A percentile compares a stretch with the other conserved stretches of the same genome.
Conservation (phyloP, 2,329 filamentous ascomycete genomes). For the Ilyonectria mors-panacis region DNA sequence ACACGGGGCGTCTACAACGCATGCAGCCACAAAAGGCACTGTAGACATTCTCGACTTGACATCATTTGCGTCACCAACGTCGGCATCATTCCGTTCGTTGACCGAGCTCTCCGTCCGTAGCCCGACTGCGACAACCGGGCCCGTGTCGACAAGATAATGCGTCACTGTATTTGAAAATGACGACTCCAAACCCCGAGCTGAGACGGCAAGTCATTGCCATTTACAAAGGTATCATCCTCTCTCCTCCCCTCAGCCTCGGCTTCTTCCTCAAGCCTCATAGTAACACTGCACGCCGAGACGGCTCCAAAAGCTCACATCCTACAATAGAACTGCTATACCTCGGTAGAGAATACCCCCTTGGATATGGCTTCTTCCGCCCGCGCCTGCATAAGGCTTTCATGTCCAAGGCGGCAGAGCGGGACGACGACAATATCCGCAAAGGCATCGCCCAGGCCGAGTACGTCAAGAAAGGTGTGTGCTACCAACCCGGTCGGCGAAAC, state of each 20-base stretch:
- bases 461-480: constrained; percentile 84
- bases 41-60: not conserved
- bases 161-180: constrained; percentile 38
- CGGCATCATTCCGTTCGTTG: not conserved
- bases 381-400: constrained; percentile 90
- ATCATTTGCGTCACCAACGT: constrained; percentile 1
- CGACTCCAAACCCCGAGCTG: constrained; percentile 67
- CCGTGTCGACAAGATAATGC: not conserved
- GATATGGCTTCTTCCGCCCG: constrained; percentile 84
- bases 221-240: constrained; percentile 81
- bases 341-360: constrained; percentile 88
- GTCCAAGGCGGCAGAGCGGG: constrained; percentile 77
- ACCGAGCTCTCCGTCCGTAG: not conserved
- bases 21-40: not conserved
- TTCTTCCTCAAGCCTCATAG: not conserved
- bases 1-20: not conserved
- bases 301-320: not conserved
- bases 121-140: not conserved
- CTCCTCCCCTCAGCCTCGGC: not conserved
- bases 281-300: not conserved
- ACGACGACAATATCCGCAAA: constrained; percentile 82
- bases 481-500: not conserved
- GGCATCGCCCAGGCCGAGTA: constrained; percentile 86
- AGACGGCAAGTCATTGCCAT: constrained; percentile 85
- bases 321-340: constrained; percentile 83